phyloP scores from a whole-genome alignment of 345 rosid genomes.

The Rubroshorea leprosula region DNA sequence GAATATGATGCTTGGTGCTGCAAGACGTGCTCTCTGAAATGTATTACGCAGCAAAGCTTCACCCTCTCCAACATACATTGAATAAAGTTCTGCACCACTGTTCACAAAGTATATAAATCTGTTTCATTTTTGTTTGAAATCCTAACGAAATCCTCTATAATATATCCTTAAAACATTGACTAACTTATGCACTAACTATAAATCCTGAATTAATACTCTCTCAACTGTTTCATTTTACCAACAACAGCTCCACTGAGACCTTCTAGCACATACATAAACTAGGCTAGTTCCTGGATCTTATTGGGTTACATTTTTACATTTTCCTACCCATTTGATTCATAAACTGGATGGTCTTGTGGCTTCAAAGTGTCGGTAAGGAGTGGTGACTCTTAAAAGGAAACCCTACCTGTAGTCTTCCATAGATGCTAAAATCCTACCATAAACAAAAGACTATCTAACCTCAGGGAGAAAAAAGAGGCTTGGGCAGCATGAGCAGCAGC shows the following conservation, averaged over 20 bases:
- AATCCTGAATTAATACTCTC: no score
- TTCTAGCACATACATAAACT: no score
- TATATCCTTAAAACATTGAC: no score
- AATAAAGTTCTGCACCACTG: slow-evolving; percentile 91
- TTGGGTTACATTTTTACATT: no score
- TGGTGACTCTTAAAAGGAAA: no score
- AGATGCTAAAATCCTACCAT: background rate
- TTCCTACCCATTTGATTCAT: no score
- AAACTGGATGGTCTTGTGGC: no score
- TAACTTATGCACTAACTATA: background rate
- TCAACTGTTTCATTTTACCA: no score
- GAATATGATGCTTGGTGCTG: slow-evolving; percentile 91
- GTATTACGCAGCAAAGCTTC: slow-evolving; percentile 85
- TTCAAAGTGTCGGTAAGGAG: no score
- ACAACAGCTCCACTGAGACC: no score
- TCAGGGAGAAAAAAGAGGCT: slow-evolving; percentile 85
- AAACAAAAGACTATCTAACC: slow-evolving; percentile 32
- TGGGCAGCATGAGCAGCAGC: slow-evolving; percentile 92
- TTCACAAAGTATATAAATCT: slow-evolving; percentile 5
- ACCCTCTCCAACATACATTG: slow-evolving; percentile 99
- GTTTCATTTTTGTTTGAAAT: background rate
- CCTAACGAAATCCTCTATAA: background rate
- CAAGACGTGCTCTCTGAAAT: slow-evolving; percentile 85
- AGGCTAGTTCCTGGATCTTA: no score
- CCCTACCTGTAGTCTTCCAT: background rate